Evolutionary conservation across 495 filamentous ascomycete species (phyloP).

Genomic region (Aspergillus mulundensis): DNA sequence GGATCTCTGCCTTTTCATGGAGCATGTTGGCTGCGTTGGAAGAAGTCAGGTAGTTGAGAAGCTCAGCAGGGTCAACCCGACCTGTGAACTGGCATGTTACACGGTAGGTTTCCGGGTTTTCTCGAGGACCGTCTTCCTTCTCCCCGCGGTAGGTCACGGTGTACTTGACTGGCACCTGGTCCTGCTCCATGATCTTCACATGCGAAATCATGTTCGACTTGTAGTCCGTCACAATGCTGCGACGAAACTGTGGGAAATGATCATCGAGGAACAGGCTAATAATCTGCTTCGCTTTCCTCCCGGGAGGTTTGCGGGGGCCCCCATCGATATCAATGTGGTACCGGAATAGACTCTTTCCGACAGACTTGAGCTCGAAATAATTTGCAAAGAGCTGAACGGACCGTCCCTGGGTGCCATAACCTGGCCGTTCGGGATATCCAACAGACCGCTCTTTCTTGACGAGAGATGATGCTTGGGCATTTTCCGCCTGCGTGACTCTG

Average conservation of each 20-base stretch:
- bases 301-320: conserved; percentile 34
- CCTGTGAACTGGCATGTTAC: conserved; percentile 43
- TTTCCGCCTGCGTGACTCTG: conserved; percentile 29
- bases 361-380: conserved; percentile 51
- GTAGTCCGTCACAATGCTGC: conserved; percentile 55
- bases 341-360: conserved; percentile 34
- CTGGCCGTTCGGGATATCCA: conserved; percentile 44
- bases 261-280: conserved; percentile 47
- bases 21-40: conserved; percentile 39
- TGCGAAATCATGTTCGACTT: conserved; percentile 47
- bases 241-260: conserved; percentile 24
- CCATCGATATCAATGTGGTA: conserved; percentile 32
- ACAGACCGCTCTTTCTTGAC: conserved; percentile 18
- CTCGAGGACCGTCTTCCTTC: conserved; percentile 34
- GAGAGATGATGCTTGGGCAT: conserved; percentile 24
- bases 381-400: conserved; percentile 58
- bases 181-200: conserved; percentile 27
- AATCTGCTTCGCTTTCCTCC: conserved; percentile 51
- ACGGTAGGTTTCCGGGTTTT: conserved; percentile 39
- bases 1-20: conserved; percentile 31
- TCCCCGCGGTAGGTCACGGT: conserved; percentile 42
- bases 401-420: conserved; percentile 52
- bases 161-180: conserved; percentile 16
- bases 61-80: conserved; percentile 41
- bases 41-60: conserved; percentile 53